These are phyloP conservation scores for Polytrichum formosum DNA, from an alignment of 225 moss, liverwort and hornwort species.

Conservation along the genomic window DNA sequence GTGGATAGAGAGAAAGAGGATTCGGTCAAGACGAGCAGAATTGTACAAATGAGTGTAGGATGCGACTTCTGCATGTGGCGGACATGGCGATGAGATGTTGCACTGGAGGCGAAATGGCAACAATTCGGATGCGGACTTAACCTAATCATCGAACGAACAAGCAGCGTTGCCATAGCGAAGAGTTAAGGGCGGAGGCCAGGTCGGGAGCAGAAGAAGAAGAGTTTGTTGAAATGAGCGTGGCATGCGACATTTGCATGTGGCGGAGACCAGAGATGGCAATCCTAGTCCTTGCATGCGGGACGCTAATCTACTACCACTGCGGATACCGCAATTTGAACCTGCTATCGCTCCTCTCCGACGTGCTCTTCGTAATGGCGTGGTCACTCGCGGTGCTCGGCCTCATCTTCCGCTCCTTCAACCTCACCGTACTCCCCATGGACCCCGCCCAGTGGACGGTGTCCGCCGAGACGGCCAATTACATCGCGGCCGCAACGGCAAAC, in stretches of 20 bases:
- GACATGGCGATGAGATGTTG: too few relatives aligned
- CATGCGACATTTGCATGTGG: conserved; percentile 77
- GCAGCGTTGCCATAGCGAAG: too few relatives aligned
- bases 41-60: conserved; percentile 27
- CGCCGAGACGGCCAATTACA: conserved; percentile 52
- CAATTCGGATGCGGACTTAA: too few relatives aligned
- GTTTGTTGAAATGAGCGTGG: conserved; percentile 27
- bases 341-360: conserved; percentile 62
- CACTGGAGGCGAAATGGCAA: too few relatives aligned
- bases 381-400: conserved; percentile 76
- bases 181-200: too few relatives aligned
- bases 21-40: too few relatives aligned
- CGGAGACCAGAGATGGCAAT: conserved; percentile 61
- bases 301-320: conserved; percentile 84
- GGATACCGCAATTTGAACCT: conserved; percentile 60
- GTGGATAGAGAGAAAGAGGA: too few relatives aligned
- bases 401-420: conserved; percentile 71
- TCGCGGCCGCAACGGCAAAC: conserved; percentile 80
- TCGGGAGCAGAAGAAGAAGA: background rate
- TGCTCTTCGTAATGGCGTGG: conserved; percentile 74
- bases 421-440: conserved; percentile 72
- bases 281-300: conserved; percentile 63
- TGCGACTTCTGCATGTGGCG: conserved; percentile 73
- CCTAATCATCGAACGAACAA: too few relatives aligned
- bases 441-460: conserved; percentile 83